Evolutionary conservation across 1,284 basidiomycete genomes (phyloP).

Genomic region (Ganoderma lucidum): DNA sequence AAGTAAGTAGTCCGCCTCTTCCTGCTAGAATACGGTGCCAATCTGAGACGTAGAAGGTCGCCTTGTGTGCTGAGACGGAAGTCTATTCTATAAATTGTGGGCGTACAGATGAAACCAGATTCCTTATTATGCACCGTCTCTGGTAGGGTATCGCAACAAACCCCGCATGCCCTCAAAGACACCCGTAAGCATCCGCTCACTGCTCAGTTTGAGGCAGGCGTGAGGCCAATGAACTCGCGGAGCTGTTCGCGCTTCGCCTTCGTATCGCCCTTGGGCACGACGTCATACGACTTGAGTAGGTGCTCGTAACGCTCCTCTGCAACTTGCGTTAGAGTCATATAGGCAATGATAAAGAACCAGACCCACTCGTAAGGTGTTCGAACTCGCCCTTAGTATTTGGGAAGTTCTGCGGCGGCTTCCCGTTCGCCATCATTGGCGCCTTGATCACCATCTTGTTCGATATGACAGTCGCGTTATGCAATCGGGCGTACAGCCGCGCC

Average conservation of each 20-base stretch:
- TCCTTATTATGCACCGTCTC: background rate
- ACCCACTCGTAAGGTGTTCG: conserved; percentile 50
- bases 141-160: background rate
- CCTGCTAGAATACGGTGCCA: background rate
- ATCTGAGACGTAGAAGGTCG: no score
- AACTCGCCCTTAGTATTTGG: conserved; percentile 51
- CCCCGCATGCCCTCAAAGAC: background rate
- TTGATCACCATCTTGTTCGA: conserved; percentile 44
- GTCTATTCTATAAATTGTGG: conserved; percentile 2
- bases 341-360: background rate
- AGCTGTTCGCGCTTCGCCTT: conserved; percentile 47
- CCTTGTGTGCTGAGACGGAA: background rate
- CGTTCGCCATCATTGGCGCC: conserved; percentile 42
- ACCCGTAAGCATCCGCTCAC: background rate
- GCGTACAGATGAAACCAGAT: background rate
- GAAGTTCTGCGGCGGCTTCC: conserved; percentile 46
- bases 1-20: background rate
- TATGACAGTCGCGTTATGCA: conserved; percentile 45
- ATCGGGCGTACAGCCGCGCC: conserved; percentile 45
- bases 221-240: conserved; percentile 47
- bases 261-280: conserved; percentile 47
- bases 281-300: conserved; percentile 45
- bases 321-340: background rate
- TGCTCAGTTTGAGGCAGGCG: conserved; percentile 29
- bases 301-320: conserved; percentile 51